Conservation (phyloP, 306 rosid species). For the Ziziphus jujuba region DNA sequence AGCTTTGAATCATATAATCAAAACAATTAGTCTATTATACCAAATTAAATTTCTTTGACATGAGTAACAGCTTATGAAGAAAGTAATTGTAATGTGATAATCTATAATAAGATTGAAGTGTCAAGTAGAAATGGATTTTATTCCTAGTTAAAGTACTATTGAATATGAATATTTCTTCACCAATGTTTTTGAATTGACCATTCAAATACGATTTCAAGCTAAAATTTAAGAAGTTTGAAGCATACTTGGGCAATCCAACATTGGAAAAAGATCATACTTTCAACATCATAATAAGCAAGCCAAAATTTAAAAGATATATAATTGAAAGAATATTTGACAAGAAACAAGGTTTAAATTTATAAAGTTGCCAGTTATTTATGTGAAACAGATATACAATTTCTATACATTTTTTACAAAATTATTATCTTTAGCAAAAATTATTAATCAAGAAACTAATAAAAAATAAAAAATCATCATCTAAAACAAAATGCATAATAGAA, state of each 20-base stretch:
- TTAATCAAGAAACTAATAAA: background rate
- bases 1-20: too few species aligned
- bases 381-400: too few species aligned
- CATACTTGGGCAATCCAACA: background rate
- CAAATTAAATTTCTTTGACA: too few species aligned
- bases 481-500: background rate
- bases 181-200: too few species aligned
- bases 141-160: background rate
- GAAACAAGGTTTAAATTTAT: background rate
- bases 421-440: background rate
- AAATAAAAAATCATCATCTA: background rate
- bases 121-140: background rate
- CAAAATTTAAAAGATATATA: background rate
- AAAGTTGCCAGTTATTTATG: background rate
- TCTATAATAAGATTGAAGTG: conserved; percentile 1
- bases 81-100: background rate
- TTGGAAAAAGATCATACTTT: background rate
- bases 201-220: background rate
- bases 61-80: too few species aligned
- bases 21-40: background rate
- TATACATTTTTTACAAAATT: background rate
- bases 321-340: background rate
- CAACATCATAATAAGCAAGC: background rate
- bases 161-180: too few species aligned
- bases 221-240: background rate